phyloP scores from a whole-genome alignment of 306 rosid species.

The Rubus idaeus region DNA sequence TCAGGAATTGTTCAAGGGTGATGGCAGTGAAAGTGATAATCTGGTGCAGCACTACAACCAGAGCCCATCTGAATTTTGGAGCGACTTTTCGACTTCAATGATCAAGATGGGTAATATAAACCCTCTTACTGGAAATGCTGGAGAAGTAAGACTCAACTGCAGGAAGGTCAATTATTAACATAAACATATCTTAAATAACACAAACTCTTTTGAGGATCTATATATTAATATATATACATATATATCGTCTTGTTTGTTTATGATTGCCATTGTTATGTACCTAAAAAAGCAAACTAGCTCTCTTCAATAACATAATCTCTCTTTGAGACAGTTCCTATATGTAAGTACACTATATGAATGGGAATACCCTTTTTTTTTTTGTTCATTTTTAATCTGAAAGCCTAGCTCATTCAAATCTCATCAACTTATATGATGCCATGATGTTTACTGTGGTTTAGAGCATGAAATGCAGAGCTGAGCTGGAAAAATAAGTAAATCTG shows the following conservation, averaged over 20 bases:
- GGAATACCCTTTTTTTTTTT: too few relatives aligned
- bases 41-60: not conserved
- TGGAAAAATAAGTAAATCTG: not conserved
- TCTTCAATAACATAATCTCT: not conserved
- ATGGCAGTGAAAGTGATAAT: not conserved
- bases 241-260: not conserved
- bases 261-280: not conserved
- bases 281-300: not conserved
- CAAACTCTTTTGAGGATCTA: not conserved
- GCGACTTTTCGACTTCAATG: conserved; percentile 20
- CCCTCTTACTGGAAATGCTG: conserved; percentile 27
- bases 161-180: conserved; percentile 18
- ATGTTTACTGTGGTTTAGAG: too few relatives aligned
- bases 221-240: not conserved
- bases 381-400: too few relatives aligned
- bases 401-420: too few relatives aligned
- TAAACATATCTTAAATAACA: not conserved
- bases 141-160: conserved; percentile 34
- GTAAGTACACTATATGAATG: too few relatives aligned
- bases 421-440: too few relatives aligned
- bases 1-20: conserved; percentile 19
- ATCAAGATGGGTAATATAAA: conserved; percentile 36
- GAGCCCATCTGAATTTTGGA: not conserved
- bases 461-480: not conserved
- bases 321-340: not conserved